Conservation (phyloP, 1,139 yeast genomes). For the Groenewaldozyma sp. region DNA sequence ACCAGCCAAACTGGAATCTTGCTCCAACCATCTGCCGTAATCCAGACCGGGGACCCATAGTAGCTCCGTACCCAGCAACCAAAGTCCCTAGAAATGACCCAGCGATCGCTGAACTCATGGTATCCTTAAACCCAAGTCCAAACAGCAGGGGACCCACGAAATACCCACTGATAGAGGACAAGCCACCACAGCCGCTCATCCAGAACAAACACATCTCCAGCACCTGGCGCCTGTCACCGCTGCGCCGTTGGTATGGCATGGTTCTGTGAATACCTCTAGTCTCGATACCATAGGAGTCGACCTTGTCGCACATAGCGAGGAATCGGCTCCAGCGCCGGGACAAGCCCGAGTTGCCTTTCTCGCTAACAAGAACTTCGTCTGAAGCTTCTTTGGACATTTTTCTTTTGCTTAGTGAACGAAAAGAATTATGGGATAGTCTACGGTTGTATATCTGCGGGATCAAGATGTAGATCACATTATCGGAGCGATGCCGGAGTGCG, state of each 20-base stretch:
- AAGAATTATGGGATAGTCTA: no score
- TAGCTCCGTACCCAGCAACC: conserved; percentile 71
- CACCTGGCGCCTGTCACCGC: conserved; percentile 40
- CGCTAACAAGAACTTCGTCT: no score
- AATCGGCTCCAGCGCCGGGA: no score
- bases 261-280: conserved; percentile 75
- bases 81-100: conserved; percentile 61
- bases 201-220: conserved; percentile 64
- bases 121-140: conserved; percentile 55
- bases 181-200: conserved; percentile 78
- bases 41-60: conserved; percentile 84
- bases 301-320: conserved; percentile 28
- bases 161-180: conserved; percentile 76
- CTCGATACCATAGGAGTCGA: conserved; percentile 57
- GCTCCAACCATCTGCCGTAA: conserved; percentile 81
- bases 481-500: no score
- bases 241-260: conserved; percentile 52
- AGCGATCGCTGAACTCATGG: conserved; percentile 50
- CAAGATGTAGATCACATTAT: no score
- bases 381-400: no score
- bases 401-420: no score
- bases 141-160: conserved; percentile 64
- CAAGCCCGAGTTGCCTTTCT: no score
- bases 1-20: conserved; percentile 72
- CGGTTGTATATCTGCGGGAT: no score